These are phyloP conservation scores for Fusarium mangiferae DNA, from an alignment of 2,329 filamentous ascomycete genomes.

Conservation along the genomic window DNA sequence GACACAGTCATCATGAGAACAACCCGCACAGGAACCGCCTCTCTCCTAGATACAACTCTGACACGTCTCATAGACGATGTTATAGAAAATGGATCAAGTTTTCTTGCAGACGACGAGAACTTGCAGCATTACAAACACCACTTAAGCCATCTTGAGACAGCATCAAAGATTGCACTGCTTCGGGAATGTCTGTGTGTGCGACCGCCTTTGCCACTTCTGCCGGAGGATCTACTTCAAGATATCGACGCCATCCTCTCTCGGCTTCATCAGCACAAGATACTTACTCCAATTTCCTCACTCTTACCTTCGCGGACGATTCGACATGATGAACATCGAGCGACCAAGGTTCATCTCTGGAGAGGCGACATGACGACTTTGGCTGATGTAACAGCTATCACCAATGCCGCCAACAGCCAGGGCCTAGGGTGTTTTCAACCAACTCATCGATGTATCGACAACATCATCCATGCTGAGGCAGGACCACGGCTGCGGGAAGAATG, in stretches of 20 bases:
- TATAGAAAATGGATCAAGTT: background rate
- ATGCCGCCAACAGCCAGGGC: conserved; percentile 35
- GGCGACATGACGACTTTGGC: conserved; percentile 38
- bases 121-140: conserved; percentile 27
- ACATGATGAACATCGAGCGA: background rate
- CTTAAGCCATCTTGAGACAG: conserved; percentile 25
- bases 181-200: conserved; percentile 30
- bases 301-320: background rate
- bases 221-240: conserved; percentile 1
- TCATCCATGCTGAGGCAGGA: conserved; percentile 36
- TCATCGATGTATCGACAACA: conserved; percentile 40
- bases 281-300: conserved; percentile 1
- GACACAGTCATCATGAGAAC: background rate
- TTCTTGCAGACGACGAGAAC: background rate
- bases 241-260: conserved; percentile 25
- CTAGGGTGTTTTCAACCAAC: conserved; percentile 40
- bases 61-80: conserved; percentile 24
- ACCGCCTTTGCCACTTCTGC: conserved; percentile 8
- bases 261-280: conserved; percentile 2
- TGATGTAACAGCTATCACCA: conserved; percentile 32
- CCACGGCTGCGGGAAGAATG: conserved; percentile 35
- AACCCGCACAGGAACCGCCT: background rate
- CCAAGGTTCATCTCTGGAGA: conserved; percentile 22
- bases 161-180: conserved; percentile 20
- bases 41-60: background rate